These are phyloP conservation scores for Aspergillus nidulans DNA, from an alignment of 495 filamentous ascomycete species.

Conservation along the genomic window DNA sequence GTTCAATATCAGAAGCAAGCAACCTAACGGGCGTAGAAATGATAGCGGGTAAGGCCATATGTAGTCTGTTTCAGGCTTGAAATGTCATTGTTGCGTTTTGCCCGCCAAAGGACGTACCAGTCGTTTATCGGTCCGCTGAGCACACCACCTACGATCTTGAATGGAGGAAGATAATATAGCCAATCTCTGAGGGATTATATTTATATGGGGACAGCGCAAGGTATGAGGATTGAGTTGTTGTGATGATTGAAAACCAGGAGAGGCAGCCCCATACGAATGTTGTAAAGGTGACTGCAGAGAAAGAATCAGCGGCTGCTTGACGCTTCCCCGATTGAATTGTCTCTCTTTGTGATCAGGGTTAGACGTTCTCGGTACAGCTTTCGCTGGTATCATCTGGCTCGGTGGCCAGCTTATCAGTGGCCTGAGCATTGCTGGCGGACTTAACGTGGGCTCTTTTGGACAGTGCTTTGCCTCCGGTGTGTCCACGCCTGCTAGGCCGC, in stretches of 20 bases:
- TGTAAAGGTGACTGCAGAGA: slow-evolving; percentile 29
- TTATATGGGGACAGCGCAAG: slow-evolving; percentile 24
- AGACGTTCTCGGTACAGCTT: slow-evolving; percentile 23
- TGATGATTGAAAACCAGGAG: slow-evolving; percentile 23
- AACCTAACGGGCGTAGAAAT: slow-evolving; percentile 14
- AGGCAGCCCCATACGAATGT: slow-evolving; percentile 27
- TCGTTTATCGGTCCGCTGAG: slow-evolving; percentile 31
- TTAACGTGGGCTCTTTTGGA: no score
- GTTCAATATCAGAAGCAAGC: slow-evolving; percentile 24
- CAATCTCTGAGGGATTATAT: slow-evolving; percentile 29
- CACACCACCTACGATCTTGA: slow-evolving; percentile 24
- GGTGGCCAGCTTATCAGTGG: no score
- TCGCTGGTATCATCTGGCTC: background rate
- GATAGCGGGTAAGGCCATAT: slow-evolving; percentile 12
- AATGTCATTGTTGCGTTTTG: slow-evolving; percentile 27
- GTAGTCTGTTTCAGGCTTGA: slow-evolving; percentile 28
- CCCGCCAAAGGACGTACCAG: slow-evolving; percentile 22
- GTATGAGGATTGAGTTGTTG: slow-evolving; percentile 22
- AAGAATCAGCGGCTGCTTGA: background rate
- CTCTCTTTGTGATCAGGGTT: slow-evolving; percentile 21
- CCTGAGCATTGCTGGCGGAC: no score
- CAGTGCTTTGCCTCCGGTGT: background rate
- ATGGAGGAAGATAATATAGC: slow-evolving; percentile 28
- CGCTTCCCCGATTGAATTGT: slow-evolving; percentile 16
- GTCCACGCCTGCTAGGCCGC: background rate